Evolutionary conservation across 2,329 filamentous ascomycete species (phyloP).

Genomic region (Diaporthe sp.): DNA sequence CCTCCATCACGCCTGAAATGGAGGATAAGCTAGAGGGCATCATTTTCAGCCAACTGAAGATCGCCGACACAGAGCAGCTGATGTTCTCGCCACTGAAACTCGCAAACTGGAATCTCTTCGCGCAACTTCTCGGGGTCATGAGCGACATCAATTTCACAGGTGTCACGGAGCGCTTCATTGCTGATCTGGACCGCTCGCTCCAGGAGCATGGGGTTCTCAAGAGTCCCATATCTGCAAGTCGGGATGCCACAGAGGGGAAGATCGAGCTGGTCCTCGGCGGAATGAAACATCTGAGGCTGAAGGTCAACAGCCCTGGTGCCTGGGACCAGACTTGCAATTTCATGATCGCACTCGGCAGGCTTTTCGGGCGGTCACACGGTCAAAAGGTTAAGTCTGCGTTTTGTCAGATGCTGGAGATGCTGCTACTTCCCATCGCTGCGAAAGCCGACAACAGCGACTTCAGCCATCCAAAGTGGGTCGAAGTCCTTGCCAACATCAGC

Average conservation of each 20-base stretch:
- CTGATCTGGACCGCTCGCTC: conserved; percentile 83
- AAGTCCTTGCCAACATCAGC: conserved; percentile 84
- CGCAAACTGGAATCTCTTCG: conserved; percentile 96
- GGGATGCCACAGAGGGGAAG: conserved; percentile 81
- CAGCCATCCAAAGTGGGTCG: conserved; percentile 85
- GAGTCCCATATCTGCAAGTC: conserved; percentile 67
- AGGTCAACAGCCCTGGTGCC: conserved; percentile 77
- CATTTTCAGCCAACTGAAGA: conserved; percentile 95
- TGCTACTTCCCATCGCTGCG: conserved; percentile 89
- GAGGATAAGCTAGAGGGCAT: conserved; percentile 94
- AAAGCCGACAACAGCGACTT: conserved; percentile 82
- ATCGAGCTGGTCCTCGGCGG: conserved; percentile 90
- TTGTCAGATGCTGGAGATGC: conserved; percentile 89
- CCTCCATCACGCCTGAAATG: conserved; percentile 89
- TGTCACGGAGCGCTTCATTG: conserved; percentile 85
- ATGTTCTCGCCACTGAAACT: conserved; percentile 84
- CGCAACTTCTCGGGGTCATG: conserved; percentile 94
- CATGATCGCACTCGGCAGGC: conserved; percentile 81
- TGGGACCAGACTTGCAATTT: conserved; percentile 94
- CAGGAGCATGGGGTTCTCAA: conserved; percentile 80
- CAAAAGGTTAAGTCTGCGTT: conserved; percentile 94
- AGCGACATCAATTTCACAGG: conserved; percentile 91
- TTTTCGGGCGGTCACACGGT: conserved; percentile 89
- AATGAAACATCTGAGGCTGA: conserved; percentile 90
- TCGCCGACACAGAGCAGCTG: conserved; percentile 86